Conservation (phyloP, 306 rosid genomes). For the Dryas alaskensis region DNA sequence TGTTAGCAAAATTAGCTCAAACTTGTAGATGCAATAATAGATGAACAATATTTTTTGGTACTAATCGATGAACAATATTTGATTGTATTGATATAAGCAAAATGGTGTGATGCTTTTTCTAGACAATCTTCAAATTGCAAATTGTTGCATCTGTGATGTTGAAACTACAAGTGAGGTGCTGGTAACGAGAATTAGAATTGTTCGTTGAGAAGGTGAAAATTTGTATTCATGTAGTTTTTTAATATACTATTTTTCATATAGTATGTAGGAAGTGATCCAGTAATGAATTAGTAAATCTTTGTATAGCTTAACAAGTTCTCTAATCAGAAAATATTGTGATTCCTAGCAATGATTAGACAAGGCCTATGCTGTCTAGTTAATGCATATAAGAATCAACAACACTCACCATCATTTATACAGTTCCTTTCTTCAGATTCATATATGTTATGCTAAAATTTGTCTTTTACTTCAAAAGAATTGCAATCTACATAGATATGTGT, state of each 20-base stretch:
- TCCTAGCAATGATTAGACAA: background rate
- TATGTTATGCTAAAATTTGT: background rate
- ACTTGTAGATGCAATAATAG: background rate
- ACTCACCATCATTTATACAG: background rate
- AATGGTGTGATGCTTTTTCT: background rate
- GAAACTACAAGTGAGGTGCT: background rate
- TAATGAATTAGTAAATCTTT: background rate
- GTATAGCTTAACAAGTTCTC: background rate
- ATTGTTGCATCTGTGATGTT: slow-evolving; percentile 4
- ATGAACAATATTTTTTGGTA: too few relatives aligned
- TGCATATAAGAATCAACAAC: background rate
- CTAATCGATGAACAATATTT: background rate
- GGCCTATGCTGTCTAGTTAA: background rate
- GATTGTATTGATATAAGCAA: background rate
- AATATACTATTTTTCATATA: background rate
- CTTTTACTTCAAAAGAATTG: background rate
- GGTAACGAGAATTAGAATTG: background rate
- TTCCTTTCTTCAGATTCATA: background rate
- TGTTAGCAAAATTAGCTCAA: slow-evolving; percentile 1
- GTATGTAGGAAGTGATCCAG: background rate
- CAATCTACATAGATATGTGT: background rate
- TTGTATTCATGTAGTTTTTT: slow-evolving; percentile 1
- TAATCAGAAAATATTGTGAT: slow-evolving; percentile 5
- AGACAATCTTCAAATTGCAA: background rate
- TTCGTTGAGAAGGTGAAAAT: background rate